Evolutionary conservation across 2,329 filamentous ascomycete genomes (phyloP).

Genomic region (Dactylellina sp.): DNA sequence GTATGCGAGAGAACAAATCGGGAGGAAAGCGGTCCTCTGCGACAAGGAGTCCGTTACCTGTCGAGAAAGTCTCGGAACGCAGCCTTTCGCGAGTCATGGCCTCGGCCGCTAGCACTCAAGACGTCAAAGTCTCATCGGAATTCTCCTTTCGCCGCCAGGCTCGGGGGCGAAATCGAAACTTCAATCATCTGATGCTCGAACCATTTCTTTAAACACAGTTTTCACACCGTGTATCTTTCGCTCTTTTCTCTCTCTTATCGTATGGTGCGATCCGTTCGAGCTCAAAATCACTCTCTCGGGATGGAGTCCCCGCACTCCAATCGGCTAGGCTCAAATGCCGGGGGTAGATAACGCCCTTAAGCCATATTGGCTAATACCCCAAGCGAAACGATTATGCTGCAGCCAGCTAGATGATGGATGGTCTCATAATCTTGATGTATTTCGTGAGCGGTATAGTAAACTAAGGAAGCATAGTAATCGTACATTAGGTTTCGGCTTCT

Average conservation of each 20-base stretch:
- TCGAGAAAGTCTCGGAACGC: constrained; percentile 35
- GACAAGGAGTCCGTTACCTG: not conserved
- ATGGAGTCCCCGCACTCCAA: constrained; percentile 37
- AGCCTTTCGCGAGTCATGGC: constrained; percentile 37
- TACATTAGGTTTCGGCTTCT: constrained; percentile 11
- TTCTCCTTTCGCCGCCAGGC: not conserved
- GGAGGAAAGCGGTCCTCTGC: not conserved
- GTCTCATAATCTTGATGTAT: constrained; percentile 33
- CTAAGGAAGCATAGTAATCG: constrained; percentile 19
- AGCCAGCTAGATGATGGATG: constrained; percentile 5
- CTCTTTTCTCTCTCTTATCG: too few relatives aligned
- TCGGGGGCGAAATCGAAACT: too few relatives aligned
- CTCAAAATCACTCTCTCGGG: not conserved
- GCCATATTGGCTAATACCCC: constrained; percentile 10
- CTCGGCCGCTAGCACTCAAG: constrained; percentile 13
- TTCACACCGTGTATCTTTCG: too few relatives aligned
- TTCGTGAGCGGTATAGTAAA: constrained; percentile 4
- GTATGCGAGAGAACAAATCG: too few relatives aligned
- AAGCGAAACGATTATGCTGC: not conserved
- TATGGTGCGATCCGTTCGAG: too few relatives aligned
- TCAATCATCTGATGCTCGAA: constrained; percentile 2
- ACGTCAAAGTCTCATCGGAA: too few relatives aligned
- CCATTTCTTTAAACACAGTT: too few relatives aligned
- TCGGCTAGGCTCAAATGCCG: constrained; percentile 19
- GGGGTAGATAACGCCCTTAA: constrained; percentile 24